Base-by-base conservation (phyloP, 1,284 basidiomycete genomes). In the Tremellales sp. region DNA sequence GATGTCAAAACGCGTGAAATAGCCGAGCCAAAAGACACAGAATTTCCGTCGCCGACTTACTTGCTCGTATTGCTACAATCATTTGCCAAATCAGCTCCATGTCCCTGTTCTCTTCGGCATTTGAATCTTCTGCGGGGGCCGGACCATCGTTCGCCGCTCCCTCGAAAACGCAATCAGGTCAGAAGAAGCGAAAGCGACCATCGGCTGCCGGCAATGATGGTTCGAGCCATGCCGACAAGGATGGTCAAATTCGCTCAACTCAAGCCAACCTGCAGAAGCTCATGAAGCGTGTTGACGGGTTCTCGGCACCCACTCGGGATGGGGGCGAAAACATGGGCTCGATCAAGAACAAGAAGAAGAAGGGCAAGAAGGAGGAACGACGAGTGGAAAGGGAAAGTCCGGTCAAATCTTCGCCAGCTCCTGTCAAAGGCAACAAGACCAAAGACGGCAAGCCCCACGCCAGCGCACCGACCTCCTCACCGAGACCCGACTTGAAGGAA, bases 251-350 rank as follows among this genome's bases (percentile, higher is more conserved):
- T 21, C 60, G 59, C 61, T 75, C 57, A 13, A 80, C 82, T 11
- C 78, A 82, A 57, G 75, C 81, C 63, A 90, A 89, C 67, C 69
- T 92, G 41, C 86, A 90, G 64, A 89, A 84, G 68, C 76, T 93
- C 41, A 80, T 91, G 73, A 78, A 79, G 51, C 81, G 79, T 60
- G 75, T 89, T 42, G 70, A 69, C 17, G 53, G 78, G 75, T 48
- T 68, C 62, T 40, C 62, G 56, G 39, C 58, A 58, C 23, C 36
- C 43, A 61, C 58, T 53, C 48, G 52, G 49, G 58, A 54, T 46
- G 54, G 53, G 25, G 51, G 53, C 40, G 62, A 65, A 47, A 40
- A 40, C 15, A 64, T 53, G 52, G 56, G 47, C 17, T 41, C 51
- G 39, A 46, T 44, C 54, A 57, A 59, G 23, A 53, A 57, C 23